phyloP scores from a whole-genome alignment of 139 green algal species.

The Chlamydomonas applanata region DNA sequence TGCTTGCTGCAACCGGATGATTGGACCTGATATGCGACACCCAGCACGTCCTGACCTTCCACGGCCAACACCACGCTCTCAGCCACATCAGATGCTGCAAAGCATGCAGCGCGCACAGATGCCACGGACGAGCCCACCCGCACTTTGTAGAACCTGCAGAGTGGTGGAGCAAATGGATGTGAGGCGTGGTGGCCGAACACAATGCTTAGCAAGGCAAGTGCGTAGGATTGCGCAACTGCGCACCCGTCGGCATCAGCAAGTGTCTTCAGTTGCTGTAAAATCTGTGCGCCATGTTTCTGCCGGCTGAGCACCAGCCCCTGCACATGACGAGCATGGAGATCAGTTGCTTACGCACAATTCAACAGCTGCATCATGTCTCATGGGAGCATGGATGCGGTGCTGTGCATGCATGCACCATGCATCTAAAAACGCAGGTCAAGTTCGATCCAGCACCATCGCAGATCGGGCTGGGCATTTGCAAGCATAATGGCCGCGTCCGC shows the following conservation, averaged over 20 bases:
- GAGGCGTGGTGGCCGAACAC: neutral
- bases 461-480: too few relatives aligned
- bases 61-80: neutral
- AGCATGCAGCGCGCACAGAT: slow-evolving; percentile 1
- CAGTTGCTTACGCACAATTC: too few relatives aligned
- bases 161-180: neutral
- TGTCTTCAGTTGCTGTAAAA: neutral
- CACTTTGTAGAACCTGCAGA: slow-evolving; percentile 7
- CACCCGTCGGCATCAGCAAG: neutral
- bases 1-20: neutral
- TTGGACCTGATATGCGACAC: too few relatives aligned
- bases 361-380: too few relatives aligned
- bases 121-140: neutral
- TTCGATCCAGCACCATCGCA: too few relatives aligned
- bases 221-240: too few relatives aligned
- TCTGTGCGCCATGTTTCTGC: neutral
- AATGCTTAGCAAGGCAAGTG: neutral
- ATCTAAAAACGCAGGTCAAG: too few relatives aligned
- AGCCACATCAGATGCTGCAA: neutral
- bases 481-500: too few relatives aligned
- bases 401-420: too few relatives aligned
- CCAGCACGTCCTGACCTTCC: neutral
- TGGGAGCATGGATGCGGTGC: too few relatives aligned
- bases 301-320: too few relatives aligned
- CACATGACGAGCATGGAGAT: too few relatives aligned